Evolutionary conservation across 108 stramenopile species (phyloP).

Genomic region (Epithemia pelagica): DNA sequence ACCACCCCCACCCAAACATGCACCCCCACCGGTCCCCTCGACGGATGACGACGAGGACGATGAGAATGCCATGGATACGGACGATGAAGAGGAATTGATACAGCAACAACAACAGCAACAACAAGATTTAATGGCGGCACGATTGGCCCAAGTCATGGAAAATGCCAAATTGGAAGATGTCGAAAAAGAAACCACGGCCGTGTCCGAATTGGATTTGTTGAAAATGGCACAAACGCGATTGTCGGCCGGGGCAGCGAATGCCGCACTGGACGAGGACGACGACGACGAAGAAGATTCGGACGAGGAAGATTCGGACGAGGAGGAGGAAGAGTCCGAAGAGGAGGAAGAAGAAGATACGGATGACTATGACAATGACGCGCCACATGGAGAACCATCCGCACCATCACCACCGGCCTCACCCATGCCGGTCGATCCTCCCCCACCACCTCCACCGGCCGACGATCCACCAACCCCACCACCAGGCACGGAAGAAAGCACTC

Average conservation of each 20-base stretch:
- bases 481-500: too few relatives aligned
- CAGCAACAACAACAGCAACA: not conserved
- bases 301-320: not conserved
- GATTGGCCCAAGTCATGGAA: not conserved
- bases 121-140: not conserved
- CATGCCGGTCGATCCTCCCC: too few relatives aligned
- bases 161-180: not conserved
- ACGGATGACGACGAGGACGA: not conserved
- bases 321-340: not conserved
- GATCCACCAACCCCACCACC: too few relatives aligned
- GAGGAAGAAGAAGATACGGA: not conserved
- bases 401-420: too few relatives aligned
- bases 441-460: too few relatives aligned
- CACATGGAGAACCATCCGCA: not conserved
- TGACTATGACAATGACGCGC: not conserved
- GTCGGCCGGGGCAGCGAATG: not conserved
- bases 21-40: not conserved
- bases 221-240: not conserved
- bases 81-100: not conserved
- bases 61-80: not conserved
- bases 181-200: not conserved
- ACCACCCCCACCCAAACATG: not conserved
- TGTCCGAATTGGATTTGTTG: not conserved
- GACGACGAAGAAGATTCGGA: not conserved
- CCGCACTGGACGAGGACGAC: not conserved